Evolutionary conservation across 179 eudicot species (phyloP).

Genomic region (Amaranthus tricolor): DNA sequence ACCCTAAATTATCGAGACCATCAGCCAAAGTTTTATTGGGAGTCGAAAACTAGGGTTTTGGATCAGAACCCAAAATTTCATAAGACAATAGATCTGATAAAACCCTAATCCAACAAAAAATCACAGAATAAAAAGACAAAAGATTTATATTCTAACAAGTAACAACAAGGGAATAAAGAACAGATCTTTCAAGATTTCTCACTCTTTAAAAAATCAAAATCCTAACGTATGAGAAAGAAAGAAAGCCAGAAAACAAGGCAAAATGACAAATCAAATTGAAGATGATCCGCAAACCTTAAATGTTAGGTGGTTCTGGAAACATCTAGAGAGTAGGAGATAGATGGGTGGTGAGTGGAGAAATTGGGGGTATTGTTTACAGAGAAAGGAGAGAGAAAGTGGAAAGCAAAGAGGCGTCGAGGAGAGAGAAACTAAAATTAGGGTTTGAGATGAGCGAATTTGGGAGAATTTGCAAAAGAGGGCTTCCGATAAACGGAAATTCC

Average conservation of each 20-base stretch:
- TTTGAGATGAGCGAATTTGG: slow-evolving; percentile 19
- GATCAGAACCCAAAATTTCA: background rate
- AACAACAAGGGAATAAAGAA: slow-evolving; percentile 4
- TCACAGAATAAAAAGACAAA: background rate
- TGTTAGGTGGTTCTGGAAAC: slow-evolving; percentile 11
- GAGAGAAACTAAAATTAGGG: slow-evolving; percentile 34
- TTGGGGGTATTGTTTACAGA: background rate
- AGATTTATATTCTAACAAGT: background rate
- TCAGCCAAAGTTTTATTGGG: background rate
- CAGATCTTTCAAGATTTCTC: background rate
- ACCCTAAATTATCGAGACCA: too few species aligned
- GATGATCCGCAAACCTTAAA: slow-evolving; percentile 24
- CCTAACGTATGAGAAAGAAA: background rate
- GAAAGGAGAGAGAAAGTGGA: background rate
- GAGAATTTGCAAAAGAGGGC: slow-evolving; percentile 29
- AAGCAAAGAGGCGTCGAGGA: slow-evolving; percentile 20
- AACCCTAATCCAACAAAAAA: slow-evolving; percentile 13
- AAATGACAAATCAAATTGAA: slow-evolving; percentile 9
- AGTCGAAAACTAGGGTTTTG: slow-evolving; percentile 32
- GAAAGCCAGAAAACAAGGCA: too few species aligned
- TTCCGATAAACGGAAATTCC: slow-evolving; percentile 21
- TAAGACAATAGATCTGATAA: background rate
- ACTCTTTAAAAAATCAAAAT: background rate
- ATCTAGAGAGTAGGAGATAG: slow-evolving; percentile 11
- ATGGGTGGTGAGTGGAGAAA: slow-evolving; percentile 15